Base-by-base conservation (phyloP, 305 asterid species). In the Fraxinus albicans region DNA sequence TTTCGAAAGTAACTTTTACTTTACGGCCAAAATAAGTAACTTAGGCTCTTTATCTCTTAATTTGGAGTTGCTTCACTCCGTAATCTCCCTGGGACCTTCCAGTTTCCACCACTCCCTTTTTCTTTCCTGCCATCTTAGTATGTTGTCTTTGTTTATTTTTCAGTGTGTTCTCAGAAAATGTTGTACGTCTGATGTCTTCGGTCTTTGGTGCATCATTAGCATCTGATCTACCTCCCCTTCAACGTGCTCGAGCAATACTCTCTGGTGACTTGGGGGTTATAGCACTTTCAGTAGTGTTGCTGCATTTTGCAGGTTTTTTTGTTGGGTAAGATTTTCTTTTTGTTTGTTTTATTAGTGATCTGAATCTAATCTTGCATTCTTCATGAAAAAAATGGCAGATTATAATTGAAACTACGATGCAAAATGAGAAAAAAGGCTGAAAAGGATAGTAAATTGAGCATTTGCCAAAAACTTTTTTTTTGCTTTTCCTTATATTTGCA, bases 101-200 rank as follows among this genome's bases (percentile, higher is more conserved):
- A 19, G 44, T 27, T 19, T 75, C 38, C 29, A 27, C 77, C 78
- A 50, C 25, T 65, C 47, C 42, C 77, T 75, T 9, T 36, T 21
- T 65, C 47, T 74, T 19, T 79, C 80, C 58, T 17, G 1, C 19
- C 10, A 67, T 67, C 36, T 67, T 15, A 25, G 67, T 1, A 73
- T 13, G 44, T 77, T 44, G 58, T 77, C 25, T 76, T 31, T 31
- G n/a, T 84, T 83, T 53, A 27, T 83, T 25, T 67, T 70, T 77
- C 90, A 95, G 99, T 75, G 94, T 92, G 31, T 95, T 95, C 83
- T 93, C 98, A 2, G 97, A 95, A 87, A 95, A 93, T 85, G 92
- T 95, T 13, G 27, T 85, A 79, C 93, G 85, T 34, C 86, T 95
- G 81, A 89, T 87, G 85, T 92, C 97, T 85, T 91, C 94, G 9